phyloP scores from a whole-genome alignment of 257 asterid species.

The Solanum ossicruentum region DNA sequence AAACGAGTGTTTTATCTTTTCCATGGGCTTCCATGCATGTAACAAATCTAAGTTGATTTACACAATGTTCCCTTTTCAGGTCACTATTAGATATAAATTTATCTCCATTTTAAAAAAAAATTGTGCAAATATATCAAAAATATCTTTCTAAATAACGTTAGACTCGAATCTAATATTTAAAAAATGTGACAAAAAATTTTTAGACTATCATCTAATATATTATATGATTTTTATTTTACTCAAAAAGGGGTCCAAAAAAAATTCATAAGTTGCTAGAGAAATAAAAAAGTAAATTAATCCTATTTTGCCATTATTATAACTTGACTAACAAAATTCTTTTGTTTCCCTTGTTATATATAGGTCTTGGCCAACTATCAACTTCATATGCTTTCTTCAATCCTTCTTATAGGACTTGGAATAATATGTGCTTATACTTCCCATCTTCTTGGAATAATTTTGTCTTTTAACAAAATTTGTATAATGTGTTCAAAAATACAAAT shows the following conservation, averaged over 20 bases:
- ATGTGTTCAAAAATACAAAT: too few species aligned
- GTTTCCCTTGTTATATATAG: conserved; percentile 9
- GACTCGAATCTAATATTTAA: not conserved
- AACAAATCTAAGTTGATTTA: not conserved
- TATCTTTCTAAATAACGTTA: not conserved
- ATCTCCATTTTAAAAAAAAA: not conserved
- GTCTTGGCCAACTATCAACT: conserved; percentile 67
- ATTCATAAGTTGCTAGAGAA: not conserved
- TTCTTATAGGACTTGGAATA: conserved; percentile 40
- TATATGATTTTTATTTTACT: not conserved
- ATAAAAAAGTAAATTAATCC: too few species aligned
- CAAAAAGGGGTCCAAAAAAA: not conserved
- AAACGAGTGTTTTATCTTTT: not conserved
- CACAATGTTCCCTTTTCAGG: not conserved
- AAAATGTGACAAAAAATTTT: not conserved
- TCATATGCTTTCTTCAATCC: conserved; percentile 64
- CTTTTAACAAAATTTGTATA: too few species aligned
- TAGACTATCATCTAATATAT: not conserved
- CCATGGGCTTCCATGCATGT: not conserved
- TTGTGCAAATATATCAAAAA: not conserved
- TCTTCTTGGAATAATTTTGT: too few species aligned
- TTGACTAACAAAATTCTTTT: not conserved
- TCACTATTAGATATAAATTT: not conserved
- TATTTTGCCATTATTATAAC: not conserved
- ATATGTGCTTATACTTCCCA: conserved; percentile 36